Evolutionary conservation across 164 flowering plant species (phyloP).

Genomic region (Tetrastigma voinierianum): DNA sequence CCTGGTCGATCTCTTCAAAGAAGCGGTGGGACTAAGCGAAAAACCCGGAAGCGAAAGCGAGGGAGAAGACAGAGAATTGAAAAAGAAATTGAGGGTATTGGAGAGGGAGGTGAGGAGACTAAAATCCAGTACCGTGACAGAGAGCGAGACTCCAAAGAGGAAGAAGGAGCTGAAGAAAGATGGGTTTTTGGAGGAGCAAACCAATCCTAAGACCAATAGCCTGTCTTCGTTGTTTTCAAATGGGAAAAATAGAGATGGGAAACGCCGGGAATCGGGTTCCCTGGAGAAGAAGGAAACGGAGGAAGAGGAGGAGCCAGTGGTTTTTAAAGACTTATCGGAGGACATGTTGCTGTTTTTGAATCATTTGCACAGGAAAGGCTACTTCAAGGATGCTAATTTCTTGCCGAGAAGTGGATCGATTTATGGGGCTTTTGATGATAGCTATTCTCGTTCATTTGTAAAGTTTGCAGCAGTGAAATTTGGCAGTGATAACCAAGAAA

Average conservation of each 20-base stretch:
- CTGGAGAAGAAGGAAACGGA: neutral
- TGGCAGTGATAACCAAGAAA: slow-evolving; percentile 51
- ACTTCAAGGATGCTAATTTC: slow-evolving; percentile 44
- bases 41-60: slow-evolving; percentile 17
- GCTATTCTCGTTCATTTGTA: slow-evolving; percentile 37
- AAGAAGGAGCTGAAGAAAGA: neutral
- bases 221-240: slow-evolving; percentile 21
- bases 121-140: slow-evolving; percentile 3
- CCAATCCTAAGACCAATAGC: slow-evolving; percentile 6
- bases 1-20: slow-evolving; percentile 27
- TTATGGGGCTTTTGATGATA: slow-evolving; percentile 28
- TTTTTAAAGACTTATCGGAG: slow-evolving; percentile 37
- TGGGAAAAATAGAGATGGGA: neutral
- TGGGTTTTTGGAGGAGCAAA: neutral
- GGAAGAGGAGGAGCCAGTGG: slow-evolving; percentile 8
- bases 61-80: slow-evolving; percentile 15
- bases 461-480: slow-evolving; percentile 44
- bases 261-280: neutral
- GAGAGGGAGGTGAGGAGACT: slow-evolving; percentile 32
- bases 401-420: slow-evolving; percentile 31
- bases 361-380: slow-evolving; percentile 44
- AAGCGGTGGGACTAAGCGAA: slow-evolving; percentile 28
- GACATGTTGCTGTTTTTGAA: slow-evolving; percentile 35
- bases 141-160: slow-evolving; percentile 2
- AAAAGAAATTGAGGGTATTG: slow-evolving; percentile 24